Percentiles rank a stretch among this genome's conserved stretches.
Conservation (phyloP, 1,284 basidiomycete genomes). For the Papiliotrema laurentii region DNA sequence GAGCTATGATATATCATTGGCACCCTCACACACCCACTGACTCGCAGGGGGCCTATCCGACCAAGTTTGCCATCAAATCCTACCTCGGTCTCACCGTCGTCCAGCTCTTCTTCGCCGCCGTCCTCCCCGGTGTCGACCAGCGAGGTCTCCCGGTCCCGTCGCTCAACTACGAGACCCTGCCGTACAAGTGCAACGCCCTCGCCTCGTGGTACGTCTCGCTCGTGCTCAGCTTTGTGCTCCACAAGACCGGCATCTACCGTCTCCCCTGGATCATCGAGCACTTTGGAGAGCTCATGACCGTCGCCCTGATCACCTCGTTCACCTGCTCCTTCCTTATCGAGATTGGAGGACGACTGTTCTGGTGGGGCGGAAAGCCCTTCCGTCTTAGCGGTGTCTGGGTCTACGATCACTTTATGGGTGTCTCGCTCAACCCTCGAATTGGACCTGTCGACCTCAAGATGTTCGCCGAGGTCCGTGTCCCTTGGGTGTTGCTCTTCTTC, state of each 20-base stretch:
- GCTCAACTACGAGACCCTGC: slow-evolving; percentile 82
- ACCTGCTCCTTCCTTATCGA: slow-evolving; percentile 74
- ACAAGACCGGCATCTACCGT: slow-evolving; percentile 78
- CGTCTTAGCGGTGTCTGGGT: slow-evolving; percentile 91
- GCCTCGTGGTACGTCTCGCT: slow-evolving; percentile 83
- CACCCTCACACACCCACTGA: slow-evolving; percentile 2
- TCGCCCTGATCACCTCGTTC: slow-evolving; percentile 89
- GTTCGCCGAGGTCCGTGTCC: slow-evolving; percentile 98
- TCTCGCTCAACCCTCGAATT: slow-evolving; percentile 86
- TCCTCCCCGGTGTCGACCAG: slow-evolving; percentile 89
- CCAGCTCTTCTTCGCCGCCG: slow-evolving; percentile 83
- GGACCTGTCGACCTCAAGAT: slow-evolving; percentile 96
- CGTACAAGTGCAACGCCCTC: slow-evolving; percentile 96
- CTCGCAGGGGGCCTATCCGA: slow-evolving; percentile 92
- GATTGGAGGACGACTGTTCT: slow-evolving; percentile 60
- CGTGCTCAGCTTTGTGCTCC: slow-evolving; percentile 68
- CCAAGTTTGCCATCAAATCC: slow-evolving; percentile 76
- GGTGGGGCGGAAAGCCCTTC: slow-evolving; percentile 68
- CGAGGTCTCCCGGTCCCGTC: slow-evolving; percentile 81
- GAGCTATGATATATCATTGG: slow-evolving; percentile 29
- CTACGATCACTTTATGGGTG: slow-evolving; percentile 97
- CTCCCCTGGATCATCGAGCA: slow-evolving; percentile 95
- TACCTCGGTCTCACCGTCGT: slow-evolving; percentile 85
- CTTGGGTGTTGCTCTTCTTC: slow-evolving; percentile 95
- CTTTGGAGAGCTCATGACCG: slow-evolving; percentile 94